These are phyloP conservation scores for Sporothrix pseudoabietina DNA, from an alignment of 2,329 filamentous ascomycete species.

Conservation along the genomic window DNA sequence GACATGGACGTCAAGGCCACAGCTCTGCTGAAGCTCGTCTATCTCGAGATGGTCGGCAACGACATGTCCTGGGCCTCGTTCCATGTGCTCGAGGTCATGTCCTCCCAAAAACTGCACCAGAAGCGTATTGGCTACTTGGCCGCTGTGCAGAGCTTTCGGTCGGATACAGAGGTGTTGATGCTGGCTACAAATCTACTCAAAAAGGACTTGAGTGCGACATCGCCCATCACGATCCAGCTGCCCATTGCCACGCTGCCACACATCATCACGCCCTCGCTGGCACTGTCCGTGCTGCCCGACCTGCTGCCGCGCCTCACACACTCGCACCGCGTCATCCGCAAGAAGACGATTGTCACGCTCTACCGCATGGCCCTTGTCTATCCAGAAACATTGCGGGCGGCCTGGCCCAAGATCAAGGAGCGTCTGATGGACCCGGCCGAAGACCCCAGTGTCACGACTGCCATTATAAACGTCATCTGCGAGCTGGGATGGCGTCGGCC, in stretches of 20 bases:
- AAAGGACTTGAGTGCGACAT: conserved; percentile 80
- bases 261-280: conserved; percentile 88
- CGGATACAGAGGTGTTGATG: conserved; percentile 97
- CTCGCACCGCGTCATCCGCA: conserved; percentile 80
- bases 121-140: conserved; percentile 95
- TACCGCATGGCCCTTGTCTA: conserved; percentile 96
- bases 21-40: conserved; percentile 91
- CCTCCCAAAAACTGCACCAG: conserved; percentile 88
- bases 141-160: conserved; percentile 91
- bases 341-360: conserved; percentile 93
- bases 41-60: conserved; percentile 98
- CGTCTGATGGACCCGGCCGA: conserved; percentile 86
- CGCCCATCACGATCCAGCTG: conserved; percentile 76
- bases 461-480: conserved; percentile 95
- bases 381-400: conserved; percentile 85
- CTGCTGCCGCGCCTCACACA: conserved; percentile 84
- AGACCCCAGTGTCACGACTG: conserved; percentile 89
- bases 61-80: conserved; percentile 99
- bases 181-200: conserved; percentile 94
- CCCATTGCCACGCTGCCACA: conserved; percentile 91
- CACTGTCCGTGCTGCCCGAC: conserved; percentile 84
- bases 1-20: conserved; percentile 99
- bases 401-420: conserved; percentile 98
- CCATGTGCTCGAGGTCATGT: conserved; percentile 98
- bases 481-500: conserved; percentile 93